These are phyloP conservation scores for Aspergillus sp. DNA, from an alignment of 2,329 filamentous ascomycete genomes.

Conservation along the genomic window DNA sequence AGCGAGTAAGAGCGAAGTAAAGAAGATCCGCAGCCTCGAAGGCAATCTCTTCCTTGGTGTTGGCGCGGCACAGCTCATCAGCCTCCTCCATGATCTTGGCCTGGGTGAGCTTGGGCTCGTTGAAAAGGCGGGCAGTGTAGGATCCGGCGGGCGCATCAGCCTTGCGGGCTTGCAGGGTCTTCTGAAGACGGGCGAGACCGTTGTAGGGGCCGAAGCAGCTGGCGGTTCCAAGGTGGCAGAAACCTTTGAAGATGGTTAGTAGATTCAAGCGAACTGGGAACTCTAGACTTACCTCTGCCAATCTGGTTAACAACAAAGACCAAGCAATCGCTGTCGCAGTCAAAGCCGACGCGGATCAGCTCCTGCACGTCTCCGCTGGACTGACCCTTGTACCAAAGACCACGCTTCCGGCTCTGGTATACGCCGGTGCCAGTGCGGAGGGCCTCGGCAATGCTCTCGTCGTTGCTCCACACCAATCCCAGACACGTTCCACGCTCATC, in stretches of 20 bases:
- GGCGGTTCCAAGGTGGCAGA: conserved; percentile 90
- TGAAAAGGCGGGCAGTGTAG: conserved; percentile 91
- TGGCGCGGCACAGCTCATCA: conserved; percentile 87
- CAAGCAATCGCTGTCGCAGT: conserved; percentile 92
- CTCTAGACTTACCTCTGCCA: conserved; percentile 60
- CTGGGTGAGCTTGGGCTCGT: conserved; percentile 80
- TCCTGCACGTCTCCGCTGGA: conserved; percentile 93
- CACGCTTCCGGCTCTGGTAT: conserved; percentile 93
- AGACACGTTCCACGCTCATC: conserved; percentile 83
- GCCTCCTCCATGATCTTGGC: conserved; percentile 99
- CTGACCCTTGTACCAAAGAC: conserved; percentile 94
- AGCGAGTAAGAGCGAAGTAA: conserved; percentile 93
- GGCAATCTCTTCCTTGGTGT: conserved; percentile 77
- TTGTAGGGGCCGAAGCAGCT: conserved; percentile 87
- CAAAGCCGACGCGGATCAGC: conserved; percentile 77
- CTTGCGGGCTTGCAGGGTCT: conserved; percentile 81
- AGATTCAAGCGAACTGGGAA: no score
- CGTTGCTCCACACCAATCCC: conserved; percentile 91
- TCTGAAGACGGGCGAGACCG: conserved; percentile 81
- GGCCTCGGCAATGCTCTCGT: conserved; percentile 85
- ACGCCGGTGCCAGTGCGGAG: conserved; percentile 79
- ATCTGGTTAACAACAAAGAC: conserved; percentile 88
- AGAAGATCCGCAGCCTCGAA: conserved; percentile 94
- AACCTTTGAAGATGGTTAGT: conserved; percentile 50
- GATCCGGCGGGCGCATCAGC: conserved; percentile 81